Base-by-base conservation (phyloP, 768 basidiomycete species). In the Plicaturopsis crispa region DNA sequence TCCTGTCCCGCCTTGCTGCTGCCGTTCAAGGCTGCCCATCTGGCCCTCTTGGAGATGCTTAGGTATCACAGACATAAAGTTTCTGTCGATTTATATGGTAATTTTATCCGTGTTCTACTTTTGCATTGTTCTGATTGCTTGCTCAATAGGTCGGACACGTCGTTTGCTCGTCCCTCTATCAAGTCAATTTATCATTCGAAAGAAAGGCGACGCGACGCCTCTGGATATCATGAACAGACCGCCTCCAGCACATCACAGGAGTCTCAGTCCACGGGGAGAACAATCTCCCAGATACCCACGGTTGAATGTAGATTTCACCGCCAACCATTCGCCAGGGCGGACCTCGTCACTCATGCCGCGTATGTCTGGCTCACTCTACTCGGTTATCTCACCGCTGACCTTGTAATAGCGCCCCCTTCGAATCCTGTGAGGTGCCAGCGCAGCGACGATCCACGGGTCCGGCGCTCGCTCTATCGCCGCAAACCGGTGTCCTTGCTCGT, bases 1-100 rank as follows among this genome's bases (percentile, higher is more conserved):
- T 45, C 55, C 17, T 63, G 61, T 40, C 38, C 51, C 10, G 45
- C 51, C 18, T 51, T 49, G 41, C 45, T 50, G 20, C 46, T 53
- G 20, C 55, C 53, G 20, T 48, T 55, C 49, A 65, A 63, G 44
- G 53, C 54, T 16, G 60, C 53, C 3, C 65, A 63, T 50, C 63
- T 65, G 43, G 54, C 44, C 48, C 46, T 61, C 47, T 51, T 63
- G 13, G 48, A 53, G n/a, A 45, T 61, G 28, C 38, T 49, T 11
- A 53, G 55, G 22, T 48, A 45, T 34, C 48, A 51, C 33, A 35
- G 47, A 19, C 32, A 42, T 12, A 43, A 42, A 30, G 59, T 57
- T 48, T 34, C 36, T 14, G 10, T 24, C 0, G 59, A 61, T 11
- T 46, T 61, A 6, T 51, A 41, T 38, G 60, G 57, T 48, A 48